Percentiles rank a stretch among this genome's conserved stretches.
These are phyloP conservation scores for Xylariales sp. DNA, from an alignment of 2,329 filamentous ascomycete genomes.

Conservation along the genomic window DNA sequence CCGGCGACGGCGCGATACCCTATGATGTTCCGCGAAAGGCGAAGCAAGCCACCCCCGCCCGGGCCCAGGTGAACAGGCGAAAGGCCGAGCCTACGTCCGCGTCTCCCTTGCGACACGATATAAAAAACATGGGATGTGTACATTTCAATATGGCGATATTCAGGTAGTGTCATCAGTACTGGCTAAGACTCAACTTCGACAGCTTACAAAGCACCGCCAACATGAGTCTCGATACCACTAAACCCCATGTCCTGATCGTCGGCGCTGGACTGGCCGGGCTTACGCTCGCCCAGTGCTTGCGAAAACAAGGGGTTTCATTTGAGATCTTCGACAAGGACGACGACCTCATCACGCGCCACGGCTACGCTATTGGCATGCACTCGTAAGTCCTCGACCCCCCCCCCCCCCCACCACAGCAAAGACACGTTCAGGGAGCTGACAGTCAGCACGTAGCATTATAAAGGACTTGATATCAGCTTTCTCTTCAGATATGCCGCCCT, in stretches of 20 bases:
- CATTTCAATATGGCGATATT: neutral
- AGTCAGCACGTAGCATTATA: conserved; percentile 16
- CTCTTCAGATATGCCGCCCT: conserved; percentile 36
- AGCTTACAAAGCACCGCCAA: no score
- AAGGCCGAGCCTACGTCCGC: neutral
- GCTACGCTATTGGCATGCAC: no score
- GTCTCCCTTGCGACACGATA: neutral
- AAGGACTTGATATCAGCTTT: conserved; percentile 17
- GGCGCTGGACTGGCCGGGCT: no score
- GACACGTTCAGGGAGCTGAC: neutral
- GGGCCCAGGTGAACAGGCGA: neutral
- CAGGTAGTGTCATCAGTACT: neutral
- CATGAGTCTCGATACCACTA: no score
- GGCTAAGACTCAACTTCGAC: neutral
- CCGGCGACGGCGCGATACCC: neutral
- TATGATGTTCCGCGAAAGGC: neutral
- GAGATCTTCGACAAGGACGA: no score
- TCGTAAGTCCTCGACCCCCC: no score
- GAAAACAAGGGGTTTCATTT: no score
- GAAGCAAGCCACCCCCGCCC: neutral
- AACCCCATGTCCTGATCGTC: no score
- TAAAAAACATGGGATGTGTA: neutral
- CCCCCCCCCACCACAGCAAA: neutral
- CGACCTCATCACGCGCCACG: no score
- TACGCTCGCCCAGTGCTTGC: no score